Percentiles rank a stretch among this genome's conserved stretches.
Conservation (phyloP, 2,329 filamentous ascomycete species). For the Exophiala calicioides region DNA sequence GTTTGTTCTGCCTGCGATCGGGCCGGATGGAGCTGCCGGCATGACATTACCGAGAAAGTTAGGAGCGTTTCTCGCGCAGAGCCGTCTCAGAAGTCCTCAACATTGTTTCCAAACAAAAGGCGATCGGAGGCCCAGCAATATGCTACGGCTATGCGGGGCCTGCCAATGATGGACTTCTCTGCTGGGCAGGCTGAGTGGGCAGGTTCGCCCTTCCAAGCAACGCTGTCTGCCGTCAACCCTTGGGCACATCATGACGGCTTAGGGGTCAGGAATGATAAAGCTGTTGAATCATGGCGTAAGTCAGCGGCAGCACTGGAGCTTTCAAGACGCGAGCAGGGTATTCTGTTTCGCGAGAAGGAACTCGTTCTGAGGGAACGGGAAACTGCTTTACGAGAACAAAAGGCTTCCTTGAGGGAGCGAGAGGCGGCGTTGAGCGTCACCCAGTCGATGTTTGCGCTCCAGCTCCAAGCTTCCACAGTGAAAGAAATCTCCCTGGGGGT, state of each 20-base stretch:
- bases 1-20: conserved; percentile 28
- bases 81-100: neutral
- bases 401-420: conserved; percentile 23
- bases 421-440: conserved; percentile 20
- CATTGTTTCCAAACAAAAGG: conserved; percentile 6
- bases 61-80: conserved; percentile 21
- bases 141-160: conserved; percentile 14
- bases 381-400: conserved; percentile 24
- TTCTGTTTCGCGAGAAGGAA: conserved; percentile 25
- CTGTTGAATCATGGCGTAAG: conserved; percentile 16
- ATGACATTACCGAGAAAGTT: conserved; percentile 27
- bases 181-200: neutral
- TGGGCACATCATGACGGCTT: conserved; percentile 11
- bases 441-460: conserved; percentile 22
- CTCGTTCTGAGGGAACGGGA: conserved; percentile 26
- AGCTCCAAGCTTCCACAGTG: conserved; percentile 20
- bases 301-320: conserved; percentile 21
- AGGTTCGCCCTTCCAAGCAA: conserved; percentile 5
- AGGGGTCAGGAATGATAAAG: conserved; percentile 4
- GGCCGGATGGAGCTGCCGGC: conserved; percentile 28
- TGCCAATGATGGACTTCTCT: conserved; percentile 8
- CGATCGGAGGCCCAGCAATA: conserved; percentile 16
- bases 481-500: conserved; percentile 19
- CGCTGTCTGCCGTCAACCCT: conserved; percentile 10
- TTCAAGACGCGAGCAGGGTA: conserved; percentile 23